A percentile compares a stretch with the other conserved stretches of the same genome.
phyloP scores from a whole-genome alignment of 257 asterid species.

The Fraxinus excelsior region DNA sequence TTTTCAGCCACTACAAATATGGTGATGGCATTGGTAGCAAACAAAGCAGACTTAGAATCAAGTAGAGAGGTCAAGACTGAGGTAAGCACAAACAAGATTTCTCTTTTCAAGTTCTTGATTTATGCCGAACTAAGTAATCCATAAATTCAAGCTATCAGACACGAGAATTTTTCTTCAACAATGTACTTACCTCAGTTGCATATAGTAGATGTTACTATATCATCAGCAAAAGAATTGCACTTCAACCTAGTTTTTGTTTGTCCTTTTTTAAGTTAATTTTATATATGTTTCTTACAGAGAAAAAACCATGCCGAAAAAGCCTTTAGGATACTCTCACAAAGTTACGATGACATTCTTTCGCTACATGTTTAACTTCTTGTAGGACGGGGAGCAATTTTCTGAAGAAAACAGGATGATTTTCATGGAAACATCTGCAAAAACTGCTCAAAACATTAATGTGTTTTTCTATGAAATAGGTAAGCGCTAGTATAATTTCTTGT shows the following conservation, averaged over 20 bases:
- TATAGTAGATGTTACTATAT: too few species aligned
- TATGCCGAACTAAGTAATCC: not conserved
- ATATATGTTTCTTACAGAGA: too few species aligned
- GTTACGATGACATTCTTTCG: not conserved
- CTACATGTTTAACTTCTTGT: not conserved
- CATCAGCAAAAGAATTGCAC: not conserved
- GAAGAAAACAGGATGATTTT: slow-evolving; percentile 33
- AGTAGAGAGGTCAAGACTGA: slow-evolving; percentile 29
- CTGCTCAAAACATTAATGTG: slow-evolving; percentile 36
- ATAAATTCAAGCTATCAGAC: not conserved
- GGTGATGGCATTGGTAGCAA: slow-evolving; percentile 37
- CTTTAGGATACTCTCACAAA: not conserved
- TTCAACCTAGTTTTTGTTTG: too few species aligned
- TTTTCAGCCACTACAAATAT: slow-evolving; percentile 25
- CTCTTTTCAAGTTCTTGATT: not conserved
- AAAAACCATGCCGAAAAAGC: too few species aligned
- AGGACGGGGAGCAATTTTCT: slow-evolving; percentile 36
- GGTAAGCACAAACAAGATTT: slow-evolving; percentile 12
- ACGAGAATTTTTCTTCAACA: not conserved
- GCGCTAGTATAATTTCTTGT: not conserved
- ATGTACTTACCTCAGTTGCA: too few species aligned
- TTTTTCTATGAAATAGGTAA: slow-evolving; percentile 32
- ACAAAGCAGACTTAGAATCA: slow-evolving; percentile 36
- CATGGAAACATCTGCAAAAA: slow-evolving; percentile 36
- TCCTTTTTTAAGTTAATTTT: not conserved